phyloP scores from a whole-genome alignment of 352 stramenopile species.

The Peronospora belbahrii region DNA sequence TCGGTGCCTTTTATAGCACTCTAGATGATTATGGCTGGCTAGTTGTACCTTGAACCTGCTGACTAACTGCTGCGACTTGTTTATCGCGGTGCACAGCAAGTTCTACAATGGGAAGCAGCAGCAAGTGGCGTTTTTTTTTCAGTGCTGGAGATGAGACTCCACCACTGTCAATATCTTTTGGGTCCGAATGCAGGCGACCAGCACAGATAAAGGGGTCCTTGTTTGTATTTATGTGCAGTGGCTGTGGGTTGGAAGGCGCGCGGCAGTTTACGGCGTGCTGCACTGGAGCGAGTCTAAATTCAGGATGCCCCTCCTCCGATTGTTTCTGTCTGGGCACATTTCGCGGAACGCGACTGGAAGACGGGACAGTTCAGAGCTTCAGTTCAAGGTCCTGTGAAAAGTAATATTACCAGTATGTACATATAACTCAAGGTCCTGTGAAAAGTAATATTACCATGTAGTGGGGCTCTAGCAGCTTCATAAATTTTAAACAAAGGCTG shows the following conservation, averaged over 20 bases:
- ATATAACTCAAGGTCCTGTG: not conserved
- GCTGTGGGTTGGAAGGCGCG: slow-evolving; percentile 1
- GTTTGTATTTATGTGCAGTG: not conserved
- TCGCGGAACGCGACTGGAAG: slow-evolving; percentile 12
- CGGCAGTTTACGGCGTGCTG: slow-evolving; percentile 2
- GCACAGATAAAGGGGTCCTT: not conserved
- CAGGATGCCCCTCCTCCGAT: not conserved
- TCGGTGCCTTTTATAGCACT: slow-evolving; percentile 18
- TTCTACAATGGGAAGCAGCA: slow-evolving; percentile 29
- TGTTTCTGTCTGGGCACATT: slow-evolving; percentile 5
- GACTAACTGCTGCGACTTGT: not conserved
- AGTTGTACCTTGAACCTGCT: not conserved
- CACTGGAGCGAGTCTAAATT: not conserved
- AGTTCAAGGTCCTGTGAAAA: not conserved
- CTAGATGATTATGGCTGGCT: slow-evolving; percentile 2
- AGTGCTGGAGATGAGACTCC: slow-evolving; percentile 6
- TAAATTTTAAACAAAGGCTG: too few relatives aligned
- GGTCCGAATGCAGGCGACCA: slow-evolving; percentile 6
- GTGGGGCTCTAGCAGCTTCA: too few relatives aligned
- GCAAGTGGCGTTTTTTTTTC: slow-evolving; percentile 12
- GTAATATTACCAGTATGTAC: too few relatives aligned
- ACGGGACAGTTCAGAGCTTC: slow-evolving; percentile 11
- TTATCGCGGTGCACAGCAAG: slow-evolving; percentile 12
- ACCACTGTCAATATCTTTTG: slow-evolving; percentile 12
- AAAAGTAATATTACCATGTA: not conserved